Evolutionary conservation across 805 yeast genomes (phyloP).

Genomic region (Sugiyamaella lignohabitans): DNA sequence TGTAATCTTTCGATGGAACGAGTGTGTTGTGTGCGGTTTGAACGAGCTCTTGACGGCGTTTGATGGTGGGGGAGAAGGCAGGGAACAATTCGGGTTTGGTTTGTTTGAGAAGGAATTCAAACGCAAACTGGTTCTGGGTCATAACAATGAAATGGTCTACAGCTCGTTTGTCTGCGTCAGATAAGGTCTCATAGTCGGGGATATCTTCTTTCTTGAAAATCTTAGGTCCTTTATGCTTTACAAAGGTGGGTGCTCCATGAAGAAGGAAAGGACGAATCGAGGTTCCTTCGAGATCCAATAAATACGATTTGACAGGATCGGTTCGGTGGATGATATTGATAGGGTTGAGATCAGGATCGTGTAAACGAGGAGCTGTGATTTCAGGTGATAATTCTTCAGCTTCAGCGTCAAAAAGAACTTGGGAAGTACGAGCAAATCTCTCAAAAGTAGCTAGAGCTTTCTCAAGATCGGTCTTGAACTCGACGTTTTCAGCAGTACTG

Average conservation of each 20-base stretch:
- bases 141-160: conserved; percentile 80
- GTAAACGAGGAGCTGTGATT: conserved; percentile 65
- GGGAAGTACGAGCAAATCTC: conserved; percentile 50
- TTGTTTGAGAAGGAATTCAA: conserved; percentile 73
- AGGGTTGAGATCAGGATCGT: conserved; percentile 84
- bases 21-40: conserved; percentile 25
- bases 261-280: conserved; percentile 75
- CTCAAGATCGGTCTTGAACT: conserved; percentile 32
- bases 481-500: conserved; percentile 42
- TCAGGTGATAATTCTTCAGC: conserved; percentile 44
- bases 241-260: conserved; percentile 73
- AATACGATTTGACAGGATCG: conserved; percentile 36
- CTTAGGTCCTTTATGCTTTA: conserved; percentile 83
- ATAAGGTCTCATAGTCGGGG: conserved; percentile 59
- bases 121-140: conserved; percentile 84
- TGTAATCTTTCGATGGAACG: conserved; percentile 20
- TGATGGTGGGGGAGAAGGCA: conserved; percentile 73
- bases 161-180: conserved; percentile 69
- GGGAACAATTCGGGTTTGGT: conserved; percentile 56
- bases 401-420: conserved; percentile 43
- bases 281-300: conserved; percentile 80
- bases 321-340: conserved; percentile 64
- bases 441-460: conserved; percentile 54
- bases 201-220: conserved; percentile 72
- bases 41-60: conserved; percentile 38